A percentile compares a stretch with the other conserved stretches of the same genome.
Evolutionary conservation across 441 rosid species (phyloP).

Genomic region (Pelargonium australe): DNA sequence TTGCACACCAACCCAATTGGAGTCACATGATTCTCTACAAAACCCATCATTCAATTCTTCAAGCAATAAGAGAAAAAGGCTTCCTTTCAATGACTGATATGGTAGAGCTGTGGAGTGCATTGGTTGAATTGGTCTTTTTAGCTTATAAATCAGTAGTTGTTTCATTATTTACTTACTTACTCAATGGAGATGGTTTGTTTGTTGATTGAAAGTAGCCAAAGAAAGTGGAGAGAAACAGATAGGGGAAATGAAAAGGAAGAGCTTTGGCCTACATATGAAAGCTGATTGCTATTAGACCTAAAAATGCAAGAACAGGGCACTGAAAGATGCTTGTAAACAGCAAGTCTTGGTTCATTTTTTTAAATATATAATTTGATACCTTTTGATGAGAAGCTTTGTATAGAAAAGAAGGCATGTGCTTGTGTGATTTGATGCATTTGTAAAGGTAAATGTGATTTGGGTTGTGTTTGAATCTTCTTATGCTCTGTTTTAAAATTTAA

Average conservation of each 20-base stretch:
- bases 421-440: too few species aligned
- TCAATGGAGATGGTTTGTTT: not conserved
- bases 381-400: slow-evolving; percentile 34
- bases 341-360: not conserved
- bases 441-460: too few species aligned
- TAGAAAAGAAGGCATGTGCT: too few species aligned
- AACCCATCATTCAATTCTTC: slow-evolving; percentile 25
- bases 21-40: too few species aligned
- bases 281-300: slow-evolving; percentile 2
- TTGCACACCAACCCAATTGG: too few species aligned
- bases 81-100: slow-evolving; percentile 19
- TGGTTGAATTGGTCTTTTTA: not conserved
- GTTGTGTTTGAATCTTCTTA: too few species aligned
- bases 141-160: not conserved
- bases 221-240: too few species aligned
- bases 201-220: not conserved
- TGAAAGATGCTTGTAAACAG: slow-evolving; percentile 19
- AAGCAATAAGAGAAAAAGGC: slow-evolving; percentile 37
- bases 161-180: not conserved
- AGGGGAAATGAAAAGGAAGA: slow-evolving; percentile 11
- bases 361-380: not conserved
- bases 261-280: slow-evolving; percentile 20
- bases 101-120: too few species aligned
- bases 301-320: not conserved
- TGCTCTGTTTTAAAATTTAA: too few species aligned